Evolutionary conservation across 176 grass and related monocot species (phyloP).

Genomic region (Carex pumila): DNA sequence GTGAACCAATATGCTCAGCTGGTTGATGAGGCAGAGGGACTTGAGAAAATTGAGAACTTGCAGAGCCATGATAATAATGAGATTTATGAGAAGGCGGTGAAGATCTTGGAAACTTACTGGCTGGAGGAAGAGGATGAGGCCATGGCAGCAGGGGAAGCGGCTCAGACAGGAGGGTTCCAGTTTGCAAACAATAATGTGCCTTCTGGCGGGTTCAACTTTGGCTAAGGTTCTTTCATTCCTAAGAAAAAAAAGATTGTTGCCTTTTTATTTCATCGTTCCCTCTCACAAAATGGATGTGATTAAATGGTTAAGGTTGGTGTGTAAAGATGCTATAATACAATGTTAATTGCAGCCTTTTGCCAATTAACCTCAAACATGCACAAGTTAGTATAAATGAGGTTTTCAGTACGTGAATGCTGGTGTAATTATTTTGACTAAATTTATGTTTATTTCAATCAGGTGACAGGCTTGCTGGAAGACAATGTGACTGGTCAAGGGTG

Average conservation of each 20-base stretch:
- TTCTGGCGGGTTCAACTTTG: constrained; percentile 59
- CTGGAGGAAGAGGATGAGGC: constrained; percentile 83
- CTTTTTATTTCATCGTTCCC: neutral
- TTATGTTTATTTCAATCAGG: constrained; percentile 10
- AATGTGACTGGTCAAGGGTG: neutral
- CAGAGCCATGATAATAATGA: constrained; percentile 85
- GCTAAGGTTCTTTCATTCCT: constrained; percentile 23
- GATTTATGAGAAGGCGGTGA: constrained; percentile 92
- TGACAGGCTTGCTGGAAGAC: neutral
- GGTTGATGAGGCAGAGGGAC: constrained; percentile 78
- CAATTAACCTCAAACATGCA: neutral
- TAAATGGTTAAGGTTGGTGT: neutral
- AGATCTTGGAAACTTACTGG: constrained; percentile 90
- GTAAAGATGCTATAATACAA: neutral
- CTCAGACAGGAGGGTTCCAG: constrained; percentile 45
- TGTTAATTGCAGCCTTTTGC: neutral
- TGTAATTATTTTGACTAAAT: neutral
- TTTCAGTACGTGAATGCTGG: neutral
- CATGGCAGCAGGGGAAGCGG: constrained; percentile 47
- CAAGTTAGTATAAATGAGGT: neutral
- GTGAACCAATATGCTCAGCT: constrained; percentile 61
- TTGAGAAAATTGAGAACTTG: constrained; percentile 92
- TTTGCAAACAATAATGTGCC: constrained; percentile 48
- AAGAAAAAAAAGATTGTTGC: neutral
- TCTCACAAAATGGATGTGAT: neutral